Base-by-base conservation (phyloP, 2,329 filamentous ascomycete species). In the Pestalotiopsis sp. region DNA sequence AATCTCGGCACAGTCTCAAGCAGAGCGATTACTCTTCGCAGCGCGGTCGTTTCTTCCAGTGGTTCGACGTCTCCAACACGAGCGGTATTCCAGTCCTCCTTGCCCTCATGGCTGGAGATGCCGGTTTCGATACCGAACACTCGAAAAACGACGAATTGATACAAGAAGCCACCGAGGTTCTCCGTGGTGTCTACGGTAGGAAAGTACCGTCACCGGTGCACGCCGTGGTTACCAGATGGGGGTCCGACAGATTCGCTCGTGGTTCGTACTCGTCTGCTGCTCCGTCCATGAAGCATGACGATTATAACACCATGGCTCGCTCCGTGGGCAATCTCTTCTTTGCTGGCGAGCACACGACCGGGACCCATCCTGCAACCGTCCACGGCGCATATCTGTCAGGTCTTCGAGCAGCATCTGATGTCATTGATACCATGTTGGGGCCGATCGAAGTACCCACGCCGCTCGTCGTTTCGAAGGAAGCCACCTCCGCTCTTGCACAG, bases 181-280 rank as follows among this genome's bases (percentile, higher is more conserved):
- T 98, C 22, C 88, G 90, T 57, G 89, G 89, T 71, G 89, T 97
- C 59, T 98, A 97, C 74, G 88, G 89, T 1, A 75, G 81, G 14
- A 78, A 84, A 38, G 92, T 98, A 0, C 94, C 94, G 0, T 84
- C 89, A 59, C 96, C 97, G 0, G 82, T 91, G 2, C 95, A 99
- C 79, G 90, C 93, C 1, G 91, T 99, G 60, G 89, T 99, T 56
- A 99, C 96, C 24, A 88, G 95, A 70, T 99, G 96, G 96, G 92
- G 91, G 26, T 92, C 91, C 55, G 96, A 99, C 78, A 90, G 88
- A 20, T 99, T 97, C 78, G 92, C 95, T n/a, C 86, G 92, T 70
- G 96, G 96, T 39, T 98, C 93, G 77, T 99, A 99, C 80, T 99
- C 97, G 2, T 98, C 93, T 71, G 94, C 97, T 1, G 94, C 93